Evolutionary conservation across 305 asterid genomes (phyloP).

Genomic region (Stenogyne calaminthoides): DNA sequence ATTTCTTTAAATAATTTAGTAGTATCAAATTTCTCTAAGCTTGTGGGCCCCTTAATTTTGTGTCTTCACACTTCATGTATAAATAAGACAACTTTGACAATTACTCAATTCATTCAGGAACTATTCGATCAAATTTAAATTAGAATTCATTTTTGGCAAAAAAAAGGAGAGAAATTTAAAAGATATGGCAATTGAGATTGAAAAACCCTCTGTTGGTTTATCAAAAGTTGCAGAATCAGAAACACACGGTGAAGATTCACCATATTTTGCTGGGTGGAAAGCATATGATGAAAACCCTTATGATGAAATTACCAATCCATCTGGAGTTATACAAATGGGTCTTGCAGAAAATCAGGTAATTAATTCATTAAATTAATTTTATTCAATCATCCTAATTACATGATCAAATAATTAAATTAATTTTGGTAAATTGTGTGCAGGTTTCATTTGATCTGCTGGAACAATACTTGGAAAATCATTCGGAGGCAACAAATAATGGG

Average conservation of each 20-base stretch:
- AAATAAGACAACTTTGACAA: constrained; percentile 42
- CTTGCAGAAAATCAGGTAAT: constrained; percentile 87
- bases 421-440: constrained; percentile 29
- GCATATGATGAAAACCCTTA: constrained; percentile 86
- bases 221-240: constrained; percentile 72
- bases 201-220: constrained; percentile 38
- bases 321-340: constrained; percentile 90
- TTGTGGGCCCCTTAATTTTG: constrained; percentile 33
- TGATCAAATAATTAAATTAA: not conserved
- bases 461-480: constrained; percentile 54
- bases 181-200: constrained; percentile 49
- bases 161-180: constrained; percentile 27
- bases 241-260: constrained; percentile 89
- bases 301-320: constrained; percentile 54
- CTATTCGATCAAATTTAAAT: not conserved
- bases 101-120: constrained; percentile 36
- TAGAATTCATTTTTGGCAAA: not conserved
- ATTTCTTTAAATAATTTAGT: not conserved
- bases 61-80: constrained; percentile 33
- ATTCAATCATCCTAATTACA: not conserved
- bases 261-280: constrained; percentile 95
- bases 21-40: constrained; percentile 17
- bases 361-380: not conserved
- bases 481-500: constrained; percentile 30
- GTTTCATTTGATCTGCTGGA: constrained; percentile 89